Evolutionary conservation across 2,329 filamentous ascomycete genomes (phyloP).

Genomic region (Geosmithia morbida): DNA sequence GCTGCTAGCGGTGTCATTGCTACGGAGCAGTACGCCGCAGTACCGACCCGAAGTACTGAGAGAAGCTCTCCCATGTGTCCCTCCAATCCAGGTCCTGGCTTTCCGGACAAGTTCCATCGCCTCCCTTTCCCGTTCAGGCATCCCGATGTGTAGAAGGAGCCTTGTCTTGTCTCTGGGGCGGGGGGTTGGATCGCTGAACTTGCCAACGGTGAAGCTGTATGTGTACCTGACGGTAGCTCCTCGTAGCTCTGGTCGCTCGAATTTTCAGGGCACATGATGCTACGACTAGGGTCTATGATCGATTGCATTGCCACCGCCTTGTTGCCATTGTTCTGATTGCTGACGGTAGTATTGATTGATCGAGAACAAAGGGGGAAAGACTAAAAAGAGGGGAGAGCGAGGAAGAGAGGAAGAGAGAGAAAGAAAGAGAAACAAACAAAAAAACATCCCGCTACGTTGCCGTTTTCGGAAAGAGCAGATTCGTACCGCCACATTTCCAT

Average conservation of each 20-base stretch:
- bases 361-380: no score
- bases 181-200: not conserved
- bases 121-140: slow-evolving; percentile 3
- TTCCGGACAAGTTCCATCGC: not conserved
- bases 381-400: no score
- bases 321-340: not conserved
- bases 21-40: no score
- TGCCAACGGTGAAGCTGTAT: not conserved
- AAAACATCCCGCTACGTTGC: not conserved
- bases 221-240: not conserved
- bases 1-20: no score
- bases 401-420: no score
- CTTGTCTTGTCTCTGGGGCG: not conserved
- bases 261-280: not conserved
- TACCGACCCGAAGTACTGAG: not conserved
- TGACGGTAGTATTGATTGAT: no score
- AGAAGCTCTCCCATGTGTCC: not conserved
- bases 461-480: not conserved
- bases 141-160: not conserved
- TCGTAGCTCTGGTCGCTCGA: no score
- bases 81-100: not conserved
- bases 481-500: no score
- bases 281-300: not conserved
- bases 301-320: not conserved
- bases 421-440: no score